Evolutionary conservation across 257 asterid genomes (phyloP), one percentile per base, ranked within the genome.

Genomic region (Solanum pinnatisectum): DNA sequence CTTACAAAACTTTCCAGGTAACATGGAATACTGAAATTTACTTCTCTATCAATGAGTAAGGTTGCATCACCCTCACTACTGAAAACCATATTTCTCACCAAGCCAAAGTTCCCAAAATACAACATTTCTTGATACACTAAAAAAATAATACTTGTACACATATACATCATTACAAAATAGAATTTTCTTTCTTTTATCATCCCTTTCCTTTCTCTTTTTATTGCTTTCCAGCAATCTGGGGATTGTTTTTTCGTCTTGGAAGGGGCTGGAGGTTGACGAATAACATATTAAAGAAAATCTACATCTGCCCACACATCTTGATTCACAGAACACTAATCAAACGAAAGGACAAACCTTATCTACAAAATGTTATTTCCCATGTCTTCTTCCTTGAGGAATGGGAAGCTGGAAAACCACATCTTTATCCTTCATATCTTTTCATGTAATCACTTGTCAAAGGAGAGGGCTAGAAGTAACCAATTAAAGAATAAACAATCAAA

Each of bases 401-500:
- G 85, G 89, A 70, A 33, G 88, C 67, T 84, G 65, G 68, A 84
- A 88, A 76, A 71, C 87, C 87, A 81, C 84, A 92, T 87, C 88
- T 88, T 87, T 91, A 89, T 91, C 92, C 42, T 46, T 30, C 14
- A 49, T 46, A 81, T 81, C 1, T 87, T 92, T 90, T 91, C 83
- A 91, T 89, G 91, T 85, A 91, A 87, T 83, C 93, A 87, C 93
- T 89, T 89, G 91, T 84, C 91, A 89, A 82, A 90, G 86, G 68
- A 42, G 88, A 71, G 87, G 46, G 77, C 87, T 46, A 30, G 27
- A 81, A 32, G 42, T 82, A 82, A 49, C 76, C 49, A 35, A 83
- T 36, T 60, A 72, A 42, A 73, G 85, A 74, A 73, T 90, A 87
- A 87, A 93, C 95, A 92, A 88, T 93, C 94, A 93, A 89, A 94